phyloP scores from a whole-genome alignment of 176 grass and related monocot genomes.

The Pontederia crassipes region DNA sequence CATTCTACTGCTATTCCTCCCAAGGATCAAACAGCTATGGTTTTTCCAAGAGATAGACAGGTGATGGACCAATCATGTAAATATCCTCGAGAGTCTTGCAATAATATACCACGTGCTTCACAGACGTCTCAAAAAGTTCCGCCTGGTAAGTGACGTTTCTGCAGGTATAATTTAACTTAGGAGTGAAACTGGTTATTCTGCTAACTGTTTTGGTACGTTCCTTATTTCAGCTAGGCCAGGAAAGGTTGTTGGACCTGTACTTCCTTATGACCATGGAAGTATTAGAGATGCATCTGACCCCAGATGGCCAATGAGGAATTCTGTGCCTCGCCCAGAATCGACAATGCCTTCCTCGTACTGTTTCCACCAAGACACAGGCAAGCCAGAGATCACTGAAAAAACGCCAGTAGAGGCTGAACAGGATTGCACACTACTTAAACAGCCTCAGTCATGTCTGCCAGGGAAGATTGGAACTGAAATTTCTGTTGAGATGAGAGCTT shows the following conservation, averaged over 20 bases:
- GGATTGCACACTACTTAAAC: background rate
- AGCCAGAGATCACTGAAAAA: background rate
- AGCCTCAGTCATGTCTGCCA: background rate
- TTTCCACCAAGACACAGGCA: background rate
- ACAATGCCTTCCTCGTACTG: background rate
- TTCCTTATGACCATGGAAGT: conserved; percentile 9
- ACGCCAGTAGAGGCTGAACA: conserved; percentile 1
- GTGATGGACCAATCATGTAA: conserved; percentile 11
- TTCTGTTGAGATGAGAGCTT: background rate
- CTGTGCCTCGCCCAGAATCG: background rate
- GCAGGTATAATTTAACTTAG: background rate
- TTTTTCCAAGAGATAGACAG: conserved; percentile 26
- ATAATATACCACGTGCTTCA: background rate
- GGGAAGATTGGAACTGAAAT: background rate
- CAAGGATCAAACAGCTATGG: conserved; percentile 16
- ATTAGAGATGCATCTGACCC: conserved; percentile 5
- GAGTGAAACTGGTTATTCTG: background rate
- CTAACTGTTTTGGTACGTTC: background rate
- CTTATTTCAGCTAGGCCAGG: conserved; percentile 15
- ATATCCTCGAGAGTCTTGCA: background rate
- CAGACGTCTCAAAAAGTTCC: conserved; percentile 12
- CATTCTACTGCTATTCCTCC: conserved; percentile 27
- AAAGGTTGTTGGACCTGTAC: conserved; percentile 1
- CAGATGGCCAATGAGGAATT: conserved; percentile 6
- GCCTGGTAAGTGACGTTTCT: background rate